These are phyloP conservation scores for Flaveria trinervia DNA, from an alignment of 129 eudicot species.

Conservation along the genomic window DNA sequence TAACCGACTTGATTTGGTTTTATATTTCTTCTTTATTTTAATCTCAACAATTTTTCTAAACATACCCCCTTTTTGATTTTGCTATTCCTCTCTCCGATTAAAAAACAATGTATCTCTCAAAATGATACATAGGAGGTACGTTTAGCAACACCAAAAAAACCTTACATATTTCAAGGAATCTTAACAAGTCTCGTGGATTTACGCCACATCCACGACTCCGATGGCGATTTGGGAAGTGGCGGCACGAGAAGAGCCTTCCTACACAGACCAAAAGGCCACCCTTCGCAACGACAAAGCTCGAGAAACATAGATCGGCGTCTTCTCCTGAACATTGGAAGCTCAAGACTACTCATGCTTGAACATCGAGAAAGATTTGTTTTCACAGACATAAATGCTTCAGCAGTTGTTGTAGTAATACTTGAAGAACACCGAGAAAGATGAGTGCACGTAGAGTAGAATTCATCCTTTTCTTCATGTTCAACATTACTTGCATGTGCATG, in stretches of 20 bases:
- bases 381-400: slow-evolving; percentile 56
- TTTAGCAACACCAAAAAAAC: neutral
- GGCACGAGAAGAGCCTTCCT: slow-evolving; percentile 79
- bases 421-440: slow-evolving; percentile 56
- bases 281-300: slow-evolving; percentile 71
- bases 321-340: slow-evolving; percentile 35
- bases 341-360: slow-evolving; percentile 59
- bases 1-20: too few species aligned
- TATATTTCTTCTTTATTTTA: too few species aligned
- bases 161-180: neutral
- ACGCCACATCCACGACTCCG: slow-evolving; percentile 89
- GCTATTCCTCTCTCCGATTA: too few species aligned
- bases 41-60: too few species aligned
- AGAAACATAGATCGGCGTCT: slow-evolving; percentile 52
- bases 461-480: slow-evolving; percentile 44
- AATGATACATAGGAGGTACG: too few species aligned
- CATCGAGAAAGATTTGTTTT: slow-evolving; percentile 60
- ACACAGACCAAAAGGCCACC: slow-evolving; percentile 94
- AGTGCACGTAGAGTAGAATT: slow-evolving; percentile 51
- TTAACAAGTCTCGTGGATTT: slow-evolving; percentile 45
- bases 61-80: too few species aligned
- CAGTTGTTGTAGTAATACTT: slow-evolving; percentile 37
- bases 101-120: too few species aligned
- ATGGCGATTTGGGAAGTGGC: slow-evolving; percentile 84
- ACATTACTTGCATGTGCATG: slow-evolving; percentile 27